Conservation (phyloP, 768 basidiomycete genomes). For the Lactarius trivialis region DNA sequence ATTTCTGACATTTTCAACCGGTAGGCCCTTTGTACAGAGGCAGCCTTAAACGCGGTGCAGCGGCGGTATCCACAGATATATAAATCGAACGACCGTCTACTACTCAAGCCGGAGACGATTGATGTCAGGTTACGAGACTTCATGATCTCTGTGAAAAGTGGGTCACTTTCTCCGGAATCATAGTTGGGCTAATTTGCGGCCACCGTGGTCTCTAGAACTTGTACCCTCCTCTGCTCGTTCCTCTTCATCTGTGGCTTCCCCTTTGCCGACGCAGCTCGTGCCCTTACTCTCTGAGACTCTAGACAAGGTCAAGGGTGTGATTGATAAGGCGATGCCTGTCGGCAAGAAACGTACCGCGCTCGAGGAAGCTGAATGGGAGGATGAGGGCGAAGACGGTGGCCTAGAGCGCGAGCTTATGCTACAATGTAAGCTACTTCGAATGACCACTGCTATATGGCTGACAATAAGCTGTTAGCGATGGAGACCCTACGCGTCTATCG, state of each 20-base stretch:
- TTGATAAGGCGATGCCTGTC: constrained; percentile 71
- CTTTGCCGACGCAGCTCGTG: constrained; percentile 77
- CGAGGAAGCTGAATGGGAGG: constrained; percentile 94
- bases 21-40: constrained; percentile 95
- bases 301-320: constrained; percentile 61
- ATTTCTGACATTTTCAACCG: constrained; percentile 24
- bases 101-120: constrained; percentile 83
- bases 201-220: constrained; percentile 49
- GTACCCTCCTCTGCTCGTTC: constrained; percentile 94
- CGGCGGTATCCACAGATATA: constrained; percentile 96
- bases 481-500: constrained; percentile 87
- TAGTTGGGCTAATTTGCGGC: constrained; percentile 8
- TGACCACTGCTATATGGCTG: neutral
- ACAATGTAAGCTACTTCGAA: constrained; percentile 52
- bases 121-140: constrained; percentile 84
- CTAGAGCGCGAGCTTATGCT: constrained; percentile 84
- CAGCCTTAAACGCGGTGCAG: constrained; percentile 93
- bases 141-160: constrained; percentile 95
- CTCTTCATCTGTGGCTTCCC: constrained; percentile 75
- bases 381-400: constrained; percentile 72
- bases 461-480: constrained; percentile 53
- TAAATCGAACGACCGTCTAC: constrained; percentile 76
- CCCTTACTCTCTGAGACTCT: constrained; percentile 68
- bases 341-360: constrained; percentile 77
- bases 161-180: constrained; percentile 27